Percentiles rank a stretch among this genome's conserved stretches.
These are phyloP conservation scores for Cucumis cinereus DNA, from an alignment of 306 rosid species.

Conservation along the genomic window DNA sequence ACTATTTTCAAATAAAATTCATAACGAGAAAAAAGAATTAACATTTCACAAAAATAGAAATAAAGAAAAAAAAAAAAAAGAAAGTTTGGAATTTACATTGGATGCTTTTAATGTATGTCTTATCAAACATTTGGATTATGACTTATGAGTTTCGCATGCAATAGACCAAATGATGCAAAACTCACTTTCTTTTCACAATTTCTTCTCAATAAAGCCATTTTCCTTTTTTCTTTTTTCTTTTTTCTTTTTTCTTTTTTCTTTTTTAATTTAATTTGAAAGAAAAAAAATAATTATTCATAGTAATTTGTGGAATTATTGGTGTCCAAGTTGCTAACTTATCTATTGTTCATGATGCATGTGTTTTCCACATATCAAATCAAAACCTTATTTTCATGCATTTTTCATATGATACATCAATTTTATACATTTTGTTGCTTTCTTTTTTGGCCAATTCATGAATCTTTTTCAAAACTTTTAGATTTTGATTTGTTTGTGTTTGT, in stretches of 20 bases:
- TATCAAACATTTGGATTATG: constrained; percentile 1
- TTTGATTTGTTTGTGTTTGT: background rate
- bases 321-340: background rate
- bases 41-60: background rate
- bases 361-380: background rate
- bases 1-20: background rate
- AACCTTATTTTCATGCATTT: background rate
- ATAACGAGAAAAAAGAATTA: background rate
- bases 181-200: background rate
- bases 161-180: background rate
- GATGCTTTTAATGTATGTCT: constrained; percentile 3
- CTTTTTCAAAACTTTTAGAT: background rate
- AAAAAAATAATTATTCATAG: background rate
- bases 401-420: background rate
- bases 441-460: background rate
- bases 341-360: background rate
- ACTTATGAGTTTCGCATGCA: constrained; percentile 5
- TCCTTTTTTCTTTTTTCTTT: too few relatives aligned
- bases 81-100: background rate
- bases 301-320: background rate
- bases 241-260: too few relatives aligned
- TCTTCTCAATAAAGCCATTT: background rate
- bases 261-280: background rate
- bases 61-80: background rate
- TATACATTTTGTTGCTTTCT: background rate